Conservation (phyloP, 805 yeast genomes). For the Sungouiozyma ichnusensis region DNA sequence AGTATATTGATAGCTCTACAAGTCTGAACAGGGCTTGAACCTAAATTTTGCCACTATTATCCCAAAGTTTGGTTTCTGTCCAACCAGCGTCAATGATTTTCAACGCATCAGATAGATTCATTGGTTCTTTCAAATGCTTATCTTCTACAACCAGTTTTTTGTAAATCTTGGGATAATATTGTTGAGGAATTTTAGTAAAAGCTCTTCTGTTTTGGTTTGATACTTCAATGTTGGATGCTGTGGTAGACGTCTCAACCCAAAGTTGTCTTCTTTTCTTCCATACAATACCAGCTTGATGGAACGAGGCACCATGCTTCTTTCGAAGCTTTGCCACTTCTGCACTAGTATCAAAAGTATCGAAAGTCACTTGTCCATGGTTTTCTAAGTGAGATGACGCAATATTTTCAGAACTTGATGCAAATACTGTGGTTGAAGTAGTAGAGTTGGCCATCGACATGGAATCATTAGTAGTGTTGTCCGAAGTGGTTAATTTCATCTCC, state of each 20-base stretch:
- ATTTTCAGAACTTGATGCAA: slow-evolving; percentile 3
- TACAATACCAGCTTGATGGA: slow-evolving; percentile 43
- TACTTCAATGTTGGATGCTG: background rate
- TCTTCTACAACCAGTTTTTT: slow-evolving; percentile 59
- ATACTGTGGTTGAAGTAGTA: background rate
- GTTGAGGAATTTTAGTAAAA: slow-evolving; percentile 32
- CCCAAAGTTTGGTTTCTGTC: slow-evolving; percentile 72
- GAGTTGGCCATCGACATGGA: slow-evolving; percentile 6
- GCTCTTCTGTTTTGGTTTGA: slow-evolving; percentile 12
- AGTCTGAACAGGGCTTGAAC: too few species aligned
- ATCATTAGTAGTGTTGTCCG: background rate
- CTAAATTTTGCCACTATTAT: slow-evolving; percentile 35
- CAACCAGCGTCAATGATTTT: slow-evolving; percentile 75
- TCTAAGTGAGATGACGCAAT: background rate
- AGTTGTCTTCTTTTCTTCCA: slow-evolving; percentile 62
- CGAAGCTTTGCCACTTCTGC: slow-evolving; percentile 26
- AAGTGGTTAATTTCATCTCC: background rate
- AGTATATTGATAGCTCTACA: too few species aligned
- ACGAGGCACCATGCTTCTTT: slow-evolving; percentile 30
- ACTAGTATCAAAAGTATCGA: slow-evolving; percentile 26
- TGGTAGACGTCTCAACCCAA: slow-evolving; percentile 41
- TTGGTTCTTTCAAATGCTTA: slow-evolving; percentile 52
- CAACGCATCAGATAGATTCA: slow-evolving; percentile 65
- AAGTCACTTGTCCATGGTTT: slow-evolving; percentile 16
- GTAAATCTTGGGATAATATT: slow-evolving; percentile 53